phyloP scores from a whole-genome alignment of 768 basidiomycete genomes.

The Rhizopogon vinicolor region DNA sequence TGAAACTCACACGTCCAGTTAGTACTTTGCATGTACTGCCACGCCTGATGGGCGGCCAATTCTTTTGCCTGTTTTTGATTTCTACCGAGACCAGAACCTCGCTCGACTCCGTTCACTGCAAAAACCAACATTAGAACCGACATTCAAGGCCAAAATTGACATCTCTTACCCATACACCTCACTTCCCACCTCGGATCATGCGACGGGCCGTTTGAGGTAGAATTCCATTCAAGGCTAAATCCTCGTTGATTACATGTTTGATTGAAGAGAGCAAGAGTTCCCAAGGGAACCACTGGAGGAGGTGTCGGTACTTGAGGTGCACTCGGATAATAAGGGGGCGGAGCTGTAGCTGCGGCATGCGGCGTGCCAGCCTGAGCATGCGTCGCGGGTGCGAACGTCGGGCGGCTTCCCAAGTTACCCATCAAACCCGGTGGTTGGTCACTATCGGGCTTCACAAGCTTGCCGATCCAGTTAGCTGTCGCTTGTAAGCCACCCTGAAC shows the following conservation, averaged over 20 bases:
- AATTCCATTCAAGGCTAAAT: slow-evolving; percentile 38
- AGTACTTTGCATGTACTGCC: slow-evolving; percentile 29
- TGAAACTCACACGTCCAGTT: slow-evolving; percentile 39
- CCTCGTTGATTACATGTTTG: slow-evolving; percentile 48
- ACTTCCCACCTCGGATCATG: slow-evolving; percentile 58
- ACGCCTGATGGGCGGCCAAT: slow-evolving; percentile 57
- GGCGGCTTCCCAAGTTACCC: background rate
- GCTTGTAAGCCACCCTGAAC: slow-evolving; percentile 45
- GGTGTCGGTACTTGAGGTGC: slow-evolving; percentile 6
- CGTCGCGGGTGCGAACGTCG: slow-evolving; percentile 11
- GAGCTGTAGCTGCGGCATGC: background rate
- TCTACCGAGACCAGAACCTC: slow-evolving; percentile 47
- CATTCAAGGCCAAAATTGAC: background rate
- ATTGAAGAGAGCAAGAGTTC: slow-evolving; percentile 36
- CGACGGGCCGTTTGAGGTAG: slow-evolving; percentile 41
- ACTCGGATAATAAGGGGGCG: slow-evolving; percentile 19
- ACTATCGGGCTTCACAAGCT: slow-evolving; percentile 46
- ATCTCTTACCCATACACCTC: slow-evolving; percentile 42
- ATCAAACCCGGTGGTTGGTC: slow-evolving; percentile 16
- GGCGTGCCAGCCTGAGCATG: slow-evolving; percentile 4
- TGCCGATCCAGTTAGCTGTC: slow-evolving; percentile 55
- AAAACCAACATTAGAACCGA: background rate
- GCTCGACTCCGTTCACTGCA: slow-evolving; percentile 46
- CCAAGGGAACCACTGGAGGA: slow-evolving; percentile 32
- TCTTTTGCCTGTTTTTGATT: slow-evolving; percentile 65